Base-by-base conservation (phyloP, 257 asterid species). In the Plantago elongata region DNA sequence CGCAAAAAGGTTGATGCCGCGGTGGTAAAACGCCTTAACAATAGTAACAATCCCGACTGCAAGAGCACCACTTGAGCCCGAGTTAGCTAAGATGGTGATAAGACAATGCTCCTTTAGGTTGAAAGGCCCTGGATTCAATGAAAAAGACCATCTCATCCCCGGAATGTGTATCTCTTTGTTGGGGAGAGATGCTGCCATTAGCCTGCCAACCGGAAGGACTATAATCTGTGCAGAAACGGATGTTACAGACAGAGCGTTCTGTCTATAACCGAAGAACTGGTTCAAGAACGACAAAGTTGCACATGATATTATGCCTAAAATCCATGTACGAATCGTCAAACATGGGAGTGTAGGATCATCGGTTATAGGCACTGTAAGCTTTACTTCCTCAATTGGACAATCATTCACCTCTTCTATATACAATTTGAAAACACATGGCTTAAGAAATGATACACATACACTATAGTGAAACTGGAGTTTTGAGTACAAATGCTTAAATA, bases 291-390 rank as follows among this genome's bases (percentile, higher is more conserved):
- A 69, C 27, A 85, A 61, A 22, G 72, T 12, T 16, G 77, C 88
- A 63, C 94, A 85, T 12, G 85, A 83, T 44, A 72, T 51, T 13
- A 83, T 71, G 37, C 94, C 94, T 13, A 85, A 9, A 50, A 75
- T 45, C 94, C 94, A 85, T 65, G 94, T 85, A 60, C 94, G 72
- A 46, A 83, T 80, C 0, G 94, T 85, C 65, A 85, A 52, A 43
- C 90, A 82, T 17, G 90, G 90, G 14, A 82, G 71, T 3, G 77
- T 63, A n/a, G 88, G 90, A 71, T 85, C 94, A 43, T 85, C 94
- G 8, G 87, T 78, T 64, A 63, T 83, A 10, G 94, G 76, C 1
- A 85, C 94, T 0, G 86, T 85, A 27, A 85, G 81, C n/a, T 87
- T 78, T 9, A 85, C 94, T 80, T 85, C 78, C 57, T 85, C 94